Conservation (phyloP, 2,329 filamentous ascomycete genomes). For the Ophiostoma perfectum region DNA sequence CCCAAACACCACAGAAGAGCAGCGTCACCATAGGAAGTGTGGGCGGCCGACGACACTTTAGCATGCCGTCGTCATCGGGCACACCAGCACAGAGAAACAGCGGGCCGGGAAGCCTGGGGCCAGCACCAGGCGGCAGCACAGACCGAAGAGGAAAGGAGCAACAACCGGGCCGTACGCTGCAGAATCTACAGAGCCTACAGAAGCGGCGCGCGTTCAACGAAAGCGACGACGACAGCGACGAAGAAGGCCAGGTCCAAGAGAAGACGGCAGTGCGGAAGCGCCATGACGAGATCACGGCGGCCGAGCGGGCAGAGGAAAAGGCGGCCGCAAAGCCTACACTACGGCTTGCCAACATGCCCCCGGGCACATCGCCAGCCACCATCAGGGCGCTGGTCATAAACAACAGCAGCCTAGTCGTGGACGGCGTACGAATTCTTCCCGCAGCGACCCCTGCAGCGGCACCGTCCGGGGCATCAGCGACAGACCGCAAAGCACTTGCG, state of each 20-base stretch:
- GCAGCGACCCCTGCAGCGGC: conserved; percentile 40
- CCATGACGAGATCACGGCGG: not conserved
- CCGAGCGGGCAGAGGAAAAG: conserved; percentile 49
- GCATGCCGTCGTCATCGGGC: conserved; percentile 44
- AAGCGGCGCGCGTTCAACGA: conserved; percentile 28
- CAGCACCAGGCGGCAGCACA: not conserved
- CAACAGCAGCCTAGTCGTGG: conserved; percentile 52
- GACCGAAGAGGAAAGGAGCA: not conserved
- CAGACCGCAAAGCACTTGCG: conserved; percentile 65
- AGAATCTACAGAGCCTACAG: not conserved
- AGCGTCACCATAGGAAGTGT: conserved; percentile 23
- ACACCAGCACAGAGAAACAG: conserved; percentile 43
- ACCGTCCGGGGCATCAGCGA: conserved; percentile 32
- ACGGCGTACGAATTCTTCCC: conserved; percentile 66
- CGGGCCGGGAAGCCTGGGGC: conserved; percentile 57
- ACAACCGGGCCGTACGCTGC: too few relatives aligned
- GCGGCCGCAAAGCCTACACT: conserved; percentile 59
- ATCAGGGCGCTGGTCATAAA: conserved; percentile 54
- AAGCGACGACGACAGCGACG: not conserved
- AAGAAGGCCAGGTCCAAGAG: not conserved
- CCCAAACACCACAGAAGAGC: conserved; percentile 30
- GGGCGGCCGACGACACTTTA: conserved; percentile 60
- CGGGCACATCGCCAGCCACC: conserved; percentile 53
- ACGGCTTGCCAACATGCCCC: conserved; percentile 56
- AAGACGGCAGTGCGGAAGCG: not conserved